phyloP scores from a whole-genome alignment of 2,329 filamentous ascomycete species.

The Verticillium zaregamsianum region DNA sequence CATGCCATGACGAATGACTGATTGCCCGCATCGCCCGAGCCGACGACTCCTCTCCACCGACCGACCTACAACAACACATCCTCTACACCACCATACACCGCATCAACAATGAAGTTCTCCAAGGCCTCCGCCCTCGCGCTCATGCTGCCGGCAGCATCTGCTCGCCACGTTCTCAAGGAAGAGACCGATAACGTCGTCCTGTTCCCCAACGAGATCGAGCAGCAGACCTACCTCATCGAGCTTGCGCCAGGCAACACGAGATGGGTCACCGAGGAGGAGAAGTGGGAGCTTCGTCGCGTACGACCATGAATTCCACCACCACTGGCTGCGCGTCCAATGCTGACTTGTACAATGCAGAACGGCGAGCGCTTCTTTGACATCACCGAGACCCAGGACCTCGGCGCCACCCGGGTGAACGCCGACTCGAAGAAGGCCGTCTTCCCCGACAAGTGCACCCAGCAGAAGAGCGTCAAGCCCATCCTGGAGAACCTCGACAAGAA shows the following conservation, averaged over 20 bases:
- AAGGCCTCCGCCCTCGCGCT: constrained; percentile 49
- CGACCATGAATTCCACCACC: constrained; percentile 20
- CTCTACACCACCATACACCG: background rate
- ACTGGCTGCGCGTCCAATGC: background rate
- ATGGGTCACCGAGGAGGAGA: constrained; percentile 92
- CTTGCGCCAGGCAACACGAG: constrained; percentile 74
- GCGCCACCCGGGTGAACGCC: constrained; percentile 33
- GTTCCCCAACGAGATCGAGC: constrained; percentile 32
- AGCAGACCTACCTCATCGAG: constrained; percentile 72
- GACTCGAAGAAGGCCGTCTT: constrained; percentile 49
- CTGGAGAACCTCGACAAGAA: constrained; percentile 66
- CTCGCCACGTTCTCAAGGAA: constrained; percentile 51
- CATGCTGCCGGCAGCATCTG: constrained; percentile 49
- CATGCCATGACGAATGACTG: background rate
- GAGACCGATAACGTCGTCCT: constrained; percentile 49
- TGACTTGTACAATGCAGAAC: constrained; percentile 45
- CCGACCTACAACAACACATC: background rate
- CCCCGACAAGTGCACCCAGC: constrained; percentile 61
- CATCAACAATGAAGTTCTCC: constrained; percentile 45
- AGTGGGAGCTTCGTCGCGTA: constrained; percentile 86
- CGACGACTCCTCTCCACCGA: background rate
- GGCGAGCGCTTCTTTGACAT: constrained; percentile 94
- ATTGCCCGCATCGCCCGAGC: background rate
- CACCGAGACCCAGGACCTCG: constrained; percentile 67
- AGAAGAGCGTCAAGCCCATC: constrained; percentile 63